Base-by-base conservation (phyloP, 371 early-diverging fungal species). In the Chytridium lagenaria region DNA sequence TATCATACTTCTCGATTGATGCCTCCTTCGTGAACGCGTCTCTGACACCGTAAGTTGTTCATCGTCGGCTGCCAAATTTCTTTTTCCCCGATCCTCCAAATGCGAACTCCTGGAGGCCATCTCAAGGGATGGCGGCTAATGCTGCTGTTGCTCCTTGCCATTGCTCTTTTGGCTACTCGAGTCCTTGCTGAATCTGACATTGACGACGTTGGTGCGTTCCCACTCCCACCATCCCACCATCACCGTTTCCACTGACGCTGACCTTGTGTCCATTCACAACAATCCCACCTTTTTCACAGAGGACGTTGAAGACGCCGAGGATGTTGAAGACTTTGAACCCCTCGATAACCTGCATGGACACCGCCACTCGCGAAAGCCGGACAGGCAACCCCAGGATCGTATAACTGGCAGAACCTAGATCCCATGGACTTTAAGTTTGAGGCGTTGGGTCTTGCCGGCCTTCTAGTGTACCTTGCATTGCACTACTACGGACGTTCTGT, bases 401-500 rank as follows among this genome's bases (percentile, higher is more conserved):
- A 40, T 15, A 44, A 66, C 66, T 44, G 38, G 66, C 19, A 26
- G 3, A 30, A n/a, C 66, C 5, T 66, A 7, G 30, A 44, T 28
- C 39, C 30, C 23, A n/a, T 5, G 66, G 66, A 66, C 66, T 66
- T 66, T 30, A 2, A 26, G 12, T 66, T 30, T 33, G 66, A 66
- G 44, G 44, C 12, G 12, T 23, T 66, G 44, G 66, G 22, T 34
- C 5, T 68, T 31, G 33, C 51, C 26, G 50, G 51, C 2, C 2
- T 76, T 22, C 31, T 51, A 0, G 69, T 52, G 26, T 72, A 69
- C 50, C 50, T 76, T 50, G 72, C 37, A 15, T 22, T 64, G 39
- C 77, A 76, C 67, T 67, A 39, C 38, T 68, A 64, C 67, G 52
- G 69, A 23, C 68, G 77, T 44, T 7, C 30, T 0, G 37, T 52